These are phyloP conservation scores for Yamadazyma paraphyllophila DNA, from an alignment of 805 yeast species.

Conservation along the genomic window DNA sequence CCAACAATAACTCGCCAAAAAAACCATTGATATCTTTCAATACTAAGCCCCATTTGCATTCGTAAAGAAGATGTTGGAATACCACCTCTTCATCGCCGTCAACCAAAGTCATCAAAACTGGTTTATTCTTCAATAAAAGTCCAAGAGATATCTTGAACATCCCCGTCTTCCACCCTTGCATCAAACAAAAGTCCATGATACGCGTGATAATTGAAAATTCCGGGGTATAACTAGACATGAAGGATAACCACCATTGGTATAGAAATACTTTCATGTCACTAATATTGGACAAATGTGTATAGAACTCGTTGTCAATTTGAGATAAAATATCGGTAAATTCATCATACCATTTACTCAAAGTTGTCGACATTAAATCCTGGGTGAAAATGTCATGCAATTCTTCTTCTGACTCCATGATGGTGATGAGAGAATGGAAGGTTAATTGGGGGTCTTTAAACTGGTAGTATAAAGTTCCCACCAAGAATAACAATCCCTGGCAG, in stretches of 20 bases:
- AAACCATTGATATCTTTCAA: slow-evolving; percentile 34
- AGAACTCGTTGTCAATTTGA: slow-evolving; percentile 39
- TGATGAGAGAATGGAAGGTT: slow-evolving; percentile 53
- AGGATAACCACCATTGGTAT: slow-evolving; percentile 67
- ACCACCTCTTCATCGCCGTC: slow-evolving; percentile 42
- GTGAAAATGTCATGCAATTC: slow-evolving; percentile 51
- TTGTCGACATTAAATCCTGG: slow-evolving; percentile 50
- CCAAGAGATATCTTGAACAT: slow-evolving; percentile 56
- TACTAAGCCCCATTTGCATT: slow-evolving; percentile 43
- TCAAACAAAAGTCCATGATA: slow-evolving; percentile 49
- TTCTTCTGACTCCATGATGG: slow-evolving; percentile 56
- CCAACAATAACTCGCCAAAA: slow-evolving; percentile 36
- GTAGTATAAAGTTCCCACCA: slow-evolving; percentile 56
- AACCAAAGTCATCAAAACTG: slow-evolving; percentile 35
- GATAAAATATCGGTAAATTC: slow-evolving; percentile 49
- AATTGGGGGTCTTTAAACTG: slow-evolving; percentile 32
- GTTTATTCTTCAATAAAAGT: slow-evolving; percentile 47
- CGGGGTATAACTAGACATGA: slow-evolving; percentile 61
- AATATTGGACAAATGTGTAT: slow-evolving; percentile 39
- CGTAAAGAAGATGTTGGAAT: slow-evolving; percentile 43
- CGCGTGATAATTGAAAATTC: slow-evolving; percentile 45
- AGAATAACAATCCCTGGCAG: slow-evolving; percentile 64
- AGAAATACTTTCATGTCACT: slow-evolving; percentile 48
- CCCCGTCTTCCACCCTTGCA: slow-evolving; percentile 54
- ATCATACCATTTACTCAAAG: slow-evolving; percentile 49